Evolutionary conservation across 2,329 filamentous ascomycete genomes (phyloP).

Genomic region (Colletotrichum camelliae): DNA sequence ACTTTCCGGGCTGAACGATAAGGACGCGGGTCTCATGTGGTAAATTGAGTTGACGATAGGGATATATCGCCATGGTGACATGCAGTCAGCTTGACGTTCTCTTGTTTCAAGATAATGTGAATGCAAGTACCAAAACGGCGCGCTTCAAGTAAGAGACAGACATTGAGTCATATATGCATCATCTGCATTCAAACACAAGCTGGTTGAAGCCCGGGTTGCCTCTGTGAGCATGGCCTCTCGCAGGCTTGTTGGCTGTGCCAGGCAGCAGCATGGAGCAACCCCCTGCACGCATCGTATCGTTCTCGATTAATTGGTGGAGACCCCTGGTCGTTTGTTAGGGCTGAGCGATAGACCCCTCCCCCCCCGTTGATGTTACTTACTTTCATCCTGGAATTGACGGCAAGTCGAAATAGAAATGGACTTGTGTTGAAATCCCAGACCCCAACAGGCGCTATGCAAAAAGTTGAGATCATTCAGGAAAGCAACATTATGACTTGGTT

Average conservation of each 20-base stretch:
- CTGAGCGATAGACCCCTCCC: background rate
- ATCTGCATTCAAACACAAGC: background rate
- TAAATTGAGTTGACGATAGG: background rate
- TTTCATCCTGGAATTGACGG: background rate
- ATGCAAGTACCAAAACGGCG: too few relatives aligned
- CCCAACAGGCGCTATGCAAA: too few relatives aligned
- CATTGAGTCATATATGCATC: rapidly evolving
- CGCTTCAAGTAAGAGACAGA: background rate
- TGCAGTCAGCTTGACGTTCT: background rate
- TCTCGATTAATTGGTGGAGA: background rate
- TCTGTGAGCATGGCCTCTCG: background rate
- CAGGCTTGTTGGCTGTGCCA: background rate
- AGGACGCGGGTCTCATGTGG: slow-evolving; percentile 16
- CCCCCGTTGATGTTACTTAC: background rate
- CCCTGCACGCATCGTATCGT: background rate
- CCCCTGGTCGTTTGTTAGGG: background rate
- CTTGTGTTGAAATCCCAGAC: too few relatives aligned
- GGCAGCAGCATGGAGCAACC: background rate
- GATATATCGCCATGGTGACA: background rate
- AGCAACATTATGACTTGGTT: too few relatives aligned
- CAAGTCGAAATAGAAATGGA: background rate
- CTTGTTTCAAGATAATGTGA: too few relatives aligned
- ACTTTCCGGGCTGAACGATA: background rate
- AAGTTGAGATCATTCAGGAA: too few relatives aligned
- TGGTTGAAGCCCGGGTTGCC: background rate